Percentiles rank a stretch among this genome's conserved stretches.
Evolutionary conservation across 2,329 filamentous ascomycete genomes (phyloP).

Genomic region (Phialemonium atrogriseum): DNA sequence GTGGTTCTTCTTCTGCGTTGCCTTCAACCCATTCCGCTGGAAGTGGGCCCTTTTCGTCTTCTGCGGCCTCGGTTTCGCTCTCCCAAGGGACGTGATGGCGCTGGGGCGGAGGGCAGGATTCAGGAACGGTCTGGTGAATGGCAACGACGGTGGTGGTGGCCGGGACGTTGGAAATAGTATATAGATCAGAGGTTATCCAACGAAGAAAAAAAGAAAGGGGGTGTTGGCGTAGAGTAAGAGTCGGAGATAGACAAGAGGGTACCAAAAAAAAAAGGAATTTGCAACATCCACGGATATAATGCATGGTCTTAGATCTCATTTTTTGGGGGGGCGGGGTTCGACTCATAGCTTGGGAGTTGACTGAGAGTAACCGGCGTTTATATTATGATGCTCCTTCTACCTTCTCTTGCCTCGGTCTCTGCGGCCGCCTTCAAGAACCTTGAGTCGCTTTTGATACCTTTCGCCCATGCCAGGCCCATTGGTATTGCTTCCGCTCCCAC

Average conservation of each 20-base stretch:
- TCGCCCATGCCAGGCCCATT: constrained; percentile 58
- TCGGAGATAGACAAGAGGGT: too few species aligned
- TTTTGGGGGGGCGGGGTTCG: too few species aligned
- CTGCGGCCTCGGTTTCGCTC: constrained; percentile 58
- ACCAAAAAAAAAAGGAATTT: too few species aligned
- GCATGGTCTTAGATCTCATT: too few species aligned
- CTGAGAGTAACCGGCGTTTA: constrained; percentile 3
- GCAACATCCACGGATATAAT: too few species aligned
- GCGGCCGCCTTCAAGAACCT: constrained; percentile 40
- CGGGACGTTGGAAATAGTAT: constrained; percentile 24
- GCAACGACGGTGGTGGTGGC: constrained; percentile 12
- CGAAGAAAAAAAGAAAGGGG: too few species aligned
- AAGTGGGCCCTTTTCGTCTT: constrained; percentile 85
- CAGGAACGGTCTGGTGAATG: constrained; percentile 42
- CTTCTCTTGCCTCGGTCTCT: constrained; percentile 34
- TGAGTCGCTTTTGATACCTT: constrained; percentile 62
- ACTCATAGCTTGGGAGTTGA: too few species aligned
- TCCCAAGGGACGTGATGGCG: constrained; percentile 61
- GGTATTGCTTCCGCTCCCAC: constrained; percentile 48
- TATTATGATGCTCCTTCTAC: constrained; percentile 13
- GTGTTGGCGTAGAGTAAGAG: constrained; percentile 5
- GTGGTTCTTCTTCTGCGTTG: constrained; percentile 75
- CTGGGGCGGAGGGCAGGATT: constrained; percentile 56
- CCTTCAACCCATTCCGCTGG: constrained; percentile 80
- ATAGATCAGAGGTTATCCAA: too few species aligned